These are phyloP conservation scores for Flaveria ramosissima DNA, from an alignment of 129 eudicot genomes.

Conservation along the genomic window DNA sequence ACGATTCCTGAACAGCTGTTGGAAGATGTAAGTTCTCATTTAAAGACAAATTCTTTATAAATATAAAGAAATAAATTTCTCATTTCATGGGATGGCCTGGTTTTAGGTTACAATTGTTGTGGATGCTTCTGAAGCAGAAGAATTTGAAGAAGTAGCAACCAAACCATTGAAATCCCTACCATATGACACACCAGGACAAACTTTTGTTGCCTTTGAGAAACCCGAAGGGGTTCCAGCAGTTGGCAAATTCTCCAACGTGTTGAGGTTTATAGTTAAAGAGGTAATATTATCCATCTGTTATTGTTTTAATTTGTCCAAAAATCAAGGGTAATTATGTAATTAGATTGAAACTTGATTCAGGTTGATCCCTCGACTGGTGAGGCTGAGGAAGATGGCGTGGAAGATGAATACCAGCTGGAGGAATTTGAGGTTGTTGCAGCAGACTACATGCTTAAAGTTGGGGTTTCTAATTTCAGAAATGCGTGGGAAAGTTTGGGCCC, in stretches of 20 bases:
- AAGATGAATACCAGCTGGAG: slow-evolving; percentile 91
- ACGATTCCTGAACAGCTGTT: slow-evolving; percentile 89
- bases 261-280: slow-evolving; percentile 89
- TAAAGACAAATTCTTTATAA: not conserved
- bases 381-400: slow-evolving; percentile 95
- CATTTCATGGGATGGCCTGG: not conserved
- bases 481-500: slow-evolving; percentile 96
- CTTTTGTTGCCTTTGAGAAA: slow-evolving; percentile 90
- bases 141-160: slow-evolving; percentile 67
- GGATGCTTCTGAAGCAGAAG: slow-evolving; percentile 97
- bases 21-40: slow-evolving; percentile 65
- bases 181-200: slow-evolving; percentile 85
- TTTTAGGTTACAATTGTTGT: slow-evolving; percentile 79
- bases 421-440: slow-evolving; percentile 91
- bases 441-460: slow-evolving; percentile 86
- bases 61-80: not conserved
- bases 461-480: slow-evolving; percentile 86
- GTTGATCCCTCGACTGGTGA: slow-evolving; percentile 98
- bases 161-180: slow-evolving; percentile 79
- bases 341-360: slow-evolving; percentile 33
- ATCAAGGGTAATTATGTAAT: not conserved
- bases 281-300: slow-evolving; percentile 32
- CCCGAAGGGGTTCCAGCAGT: slow-evolving; percentile 82
- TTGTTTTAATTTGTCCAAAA: not conserved
- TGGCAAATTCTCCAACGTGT: slow-evolving; percentile 74